Evolutionary conservation across 2,329 filamentous ascomycete species (phyloP), one percentile per base, ranked within the genome.

Genomic region (Sporothrix variecibatus): DNA sequence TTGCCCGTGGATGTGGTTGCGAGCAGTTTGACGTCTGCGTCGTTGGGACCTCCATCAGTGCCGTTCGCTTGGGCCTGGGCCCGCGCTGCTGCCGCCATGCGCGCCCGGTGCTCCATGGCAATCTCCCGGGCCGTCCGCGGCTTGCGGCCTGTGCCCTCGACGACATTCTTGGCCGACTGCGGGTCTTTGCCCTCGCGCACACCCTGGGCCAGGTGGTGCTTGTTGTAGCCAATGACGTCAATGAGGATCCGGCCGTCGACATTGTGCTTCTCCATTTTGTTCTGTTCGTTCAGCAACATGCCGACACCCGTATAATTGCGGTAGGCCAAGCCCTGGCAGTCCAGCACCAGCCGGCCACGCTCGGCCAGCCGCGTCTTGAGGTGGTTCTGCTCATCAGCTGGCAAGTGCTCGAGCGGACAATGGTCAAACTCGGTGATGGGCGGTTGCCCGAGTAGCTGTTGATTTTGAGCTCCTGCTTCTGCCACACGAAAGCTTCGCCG

Each of bases 221-320:
- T 85, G 75, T 84, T 83, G 78, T 83, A 85, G 7, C 85, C 84
- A 8, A 80, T 76, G 6, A 83, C 80, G 58, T 86, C 84, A 58
- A 85, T 77, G 20, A 85, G 79, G 34, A 85, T 79, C 51, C 82
- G 78, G 1, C 84, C 80, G 67, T 86, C 81, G 34, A 85, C 83
- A 26, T 84, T 82, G 77, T 83, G 80, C 72, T 80, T 81, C 71
- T 79, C 76, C 11, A 77, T 51, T 2, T 73, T 64, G 12, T 77
- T 76, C 23, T 73, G 77, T 0, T 75, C 75, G 1, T 67, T 64
- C 51, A 80, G 75, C n/a, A 23, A 11, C 5, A 85, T 71, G 12
- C 82, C 85, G 1, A 85, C 80, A 53, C 84, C 85, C 38, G 78
- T 81, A 78, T 86, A 86, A 60, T 80, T 80, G 76, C 81, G 80